Conservation (phyloP, 176 grass and related monocot species). For the Cenchrus purpureus region DNA sequence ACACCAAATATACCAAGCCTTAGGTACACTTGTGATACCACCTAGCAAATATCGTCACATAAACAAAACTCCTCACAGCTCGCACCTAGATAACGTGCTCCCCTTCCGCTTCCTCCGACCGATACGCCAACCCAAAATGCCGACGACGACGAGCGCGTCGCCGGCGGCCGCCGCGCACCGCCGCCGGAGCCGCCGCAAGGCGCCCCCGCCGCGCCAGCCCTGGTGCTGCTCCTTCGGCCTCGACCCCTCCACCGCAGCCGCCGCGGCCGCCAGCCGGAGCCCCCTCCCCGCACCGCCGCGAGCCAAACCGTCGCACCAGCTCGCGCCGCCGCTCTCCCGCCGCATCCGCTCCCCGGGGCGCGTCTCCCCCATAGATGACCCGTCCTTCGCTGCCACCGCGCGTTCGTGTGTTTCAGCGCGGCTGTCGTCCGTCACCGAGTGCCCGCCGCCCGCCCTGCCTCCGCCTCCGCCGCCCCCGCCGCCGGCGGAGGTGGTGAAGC, state of each 20-base stretch:
- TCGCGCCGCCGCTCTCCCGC: slow-evolving; percentile 45
- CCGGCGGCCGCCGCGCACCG: slow-evolving; percentile 18
- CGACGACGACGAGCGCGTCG: slow-evolving; percentile 40
- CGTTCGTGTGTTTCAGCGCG: neutral
- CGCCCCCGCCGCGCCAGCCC: slow-evolving; percentile 40
- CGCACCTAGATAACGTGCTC: slow-evolving; percentile 42
- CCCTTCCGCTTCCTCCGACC: slow-evolving; percentile 25
- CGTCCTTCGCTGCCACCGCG: neutral
- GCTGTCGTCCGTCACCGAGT: slow-evolving; percentile 57
- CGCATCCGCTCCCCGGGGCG: slow-evolving; percentile 72
- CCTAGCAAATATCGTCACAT: slow-evolving; percentile 40
- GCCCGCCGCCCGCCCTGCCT: slow-evolving; percentile 50
- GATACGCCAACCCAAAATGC: slow-evolving; percentile 53
- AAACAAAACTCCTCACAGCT: slow-evolving; percentile 31
- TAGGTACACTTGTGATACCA: slow-evolving; percentile 9
- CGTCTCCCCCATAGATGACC: slow-evolving; percentile 68
- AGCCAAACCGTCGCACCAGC: slow-evolving; percentile 33
- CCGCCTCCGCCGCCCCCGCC: slow-evolving; percentile 28
- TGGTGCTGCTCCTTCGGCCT: slow-evolving; percentile 85
- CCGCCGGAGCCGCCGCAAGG: slow-evolving; percentile 37
- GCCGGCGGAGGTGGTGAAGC: slow-evolving; percentile 21
- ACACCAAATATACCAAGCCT: neutral
- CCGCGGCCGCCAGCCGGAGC: slow-evolving; percentile 44
- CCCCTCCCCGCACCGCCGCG: slow-evolving; percentile 32
- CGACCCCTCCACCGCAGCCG: slow-evolving; percentile 45